Evolutionary conservation across 2,329 filamentous ascomycete species (phyloP).

Genomic region (Cercospora janseana): DNA sequence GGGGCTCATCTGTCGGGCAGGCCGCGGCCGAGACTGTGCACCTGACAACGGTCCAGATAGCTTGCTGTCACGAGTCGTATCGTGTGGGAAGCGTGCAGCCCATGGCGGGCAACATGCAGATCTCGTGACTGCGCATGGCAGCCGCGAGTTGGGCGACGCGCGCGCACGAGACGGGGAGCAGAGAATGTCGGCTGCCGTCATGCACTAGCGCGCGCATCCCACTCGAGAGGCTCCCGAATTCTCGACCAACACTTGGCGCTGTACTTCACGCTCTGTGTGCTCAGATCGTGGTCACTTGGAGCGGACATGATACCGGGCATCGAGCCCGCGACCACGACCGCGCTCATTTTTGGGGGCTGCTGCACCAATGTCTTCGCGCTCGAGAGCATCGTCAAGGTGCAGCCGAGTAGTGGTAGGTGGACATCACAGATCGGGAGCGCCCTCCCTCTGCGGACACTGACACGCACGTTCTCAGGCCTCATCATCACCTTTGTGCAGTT

Average conservation of each 20-base stretch:
- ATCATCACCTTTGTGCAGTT: slow-evolving; percentile 54
- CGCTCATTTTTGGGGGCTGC: slow-evolving; percentile 90
- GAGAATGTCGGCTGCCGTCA: neutral
- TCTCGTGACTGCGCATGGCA: neutral
- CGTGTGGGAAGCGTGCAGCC: neutral
- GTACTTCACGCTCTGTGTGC: too few species aligned
- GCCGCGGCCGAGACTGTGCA: too few species aligned
- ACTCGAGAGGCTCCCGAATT: neutral
- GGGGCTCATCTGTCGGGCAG: too few species aligned
- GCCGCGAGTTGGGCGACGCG: neutral
- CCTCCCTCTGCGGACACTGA: neutral
- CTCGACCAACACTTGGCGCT: neutral
- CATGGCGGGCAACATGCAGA: neutral
- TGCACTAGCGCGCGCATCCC: neutral
- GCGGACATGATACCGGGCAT: slow-evolving; percentile 20
- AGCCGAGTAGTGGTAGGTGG: slow-evolving; percentile 72
- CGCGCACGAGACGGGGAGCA: too few species aligned
- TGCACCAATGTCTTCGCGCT: slow-evolving; percentile 97
- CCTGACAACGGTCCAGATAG: neutral
- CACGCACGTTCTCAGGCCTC: slow-evolving; percentile 57
- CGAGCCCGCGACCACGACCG: slow-evolving; percentile 57
- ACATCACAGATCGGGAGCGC: neutral
- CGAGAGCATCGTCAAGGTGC: slow-evolving; percentile 88
- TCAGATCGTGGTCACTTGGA: neutral
- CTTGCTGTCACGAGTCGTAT: too few species aligned